Percentiles rank a stretch among this genome's conserved stretches.
Evolutionary conservation across 2,329 filamentous ascomycete genomes (phyloP).

Genomic region (Pseudogymnoascus sp.): DNA sequence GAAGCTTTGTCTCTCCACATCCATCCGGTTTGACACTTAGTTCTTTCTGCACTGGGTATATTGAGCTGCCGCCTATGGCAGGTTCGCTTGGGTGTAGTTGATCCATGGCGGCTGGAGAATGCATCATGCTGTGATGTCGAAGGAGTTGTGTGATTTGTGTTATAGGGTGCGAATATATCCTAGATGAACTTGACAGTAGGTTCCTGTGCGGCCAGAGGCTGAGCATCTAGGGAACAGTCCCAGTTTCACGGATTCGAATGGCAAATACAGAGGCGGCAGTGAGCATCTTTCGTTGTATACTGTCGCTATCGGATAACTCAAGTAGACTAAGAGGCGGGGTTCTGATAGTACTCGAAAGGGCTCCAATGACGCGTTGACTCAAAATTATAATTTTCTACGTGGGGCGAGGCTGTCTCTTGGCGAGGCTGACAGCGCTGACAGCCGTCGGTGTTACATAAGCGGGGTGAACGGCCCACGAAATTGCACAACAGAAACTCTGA

Average conservation of each 20-base stretch:
- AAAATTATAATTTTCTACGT: slow-evolving; percentile 7
- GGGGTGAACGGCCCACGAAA: not conserved
- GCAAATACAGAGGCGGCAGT: not conserved
- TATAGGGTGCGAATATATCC: not conserved
- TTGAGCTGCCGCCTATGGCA: not conserved
- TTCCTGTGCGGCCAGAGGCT: not conserved
- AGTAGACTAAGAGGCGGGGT: not conserved
- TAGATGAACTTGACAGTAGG: not conserved
- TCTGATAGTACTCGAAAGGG: not conserved
- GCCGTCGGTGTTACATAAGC: not conserved
- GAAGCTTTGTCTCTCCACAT: not conserved
- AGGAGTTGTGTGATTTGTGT: not conserved
- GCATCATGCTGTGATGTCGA: not conserved
- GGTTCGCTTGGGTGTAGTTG: not conserved
- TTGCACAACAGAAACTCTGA: not conserved
- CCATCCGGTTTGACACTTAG: not conserved
- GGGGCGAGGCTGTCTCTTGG: slow-evolving; percentile 4
- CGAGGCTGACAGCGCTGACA: not conserved
- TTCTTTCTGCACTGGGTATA: not conserved
- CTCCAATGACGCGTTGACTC: slow-evolving; percentile 6
- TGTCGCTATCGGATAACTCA: not conserved
- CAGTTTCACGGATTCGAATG: not conserved
- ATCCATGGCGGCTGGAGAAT: not conserved
- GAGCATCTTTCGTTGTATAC: not conserved
- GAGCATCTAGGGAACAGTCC: not conserved